Evolutionary conservation across 2,329 filamentous ascomycete species (phyloP).

Genomic region (Orbilia oligospora): DNA sequence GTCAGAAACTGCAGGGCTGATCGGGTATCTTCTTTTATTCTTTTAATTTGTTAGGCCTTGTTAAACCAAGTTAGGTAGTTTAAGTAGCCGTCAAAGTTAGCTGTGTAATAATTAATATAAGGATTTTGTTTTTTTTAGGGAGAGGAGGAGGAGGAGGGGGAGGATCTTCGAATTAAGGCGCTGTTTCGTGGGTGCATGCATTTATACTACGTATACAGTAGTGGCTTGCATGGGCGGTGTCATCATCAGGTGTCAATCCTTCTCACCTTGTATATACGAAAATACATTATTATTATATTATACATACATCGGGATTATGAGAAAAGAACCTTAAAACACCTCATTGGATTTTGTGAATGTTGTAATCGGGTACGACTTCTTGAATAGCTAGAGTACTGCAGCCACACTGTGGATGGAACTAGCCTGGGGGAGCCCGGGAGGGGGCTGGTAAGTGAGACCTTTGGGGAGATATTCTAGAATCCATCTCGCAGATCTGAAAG

Average conservation of each 20-base stretch:
- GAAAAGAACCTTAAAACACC: conserved; percentile 13
- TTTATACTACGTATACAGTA: no score
- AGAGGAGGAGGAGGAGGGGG: no score
- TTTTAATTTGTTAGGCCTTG: no score
- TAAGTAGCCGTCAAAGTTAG: conserved; percentile 10
- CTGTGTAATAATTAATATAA: neutral
- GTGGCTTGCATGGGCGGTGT: conserved; percentile 26
- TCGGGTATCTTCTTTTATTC: conserved; percentile 3
- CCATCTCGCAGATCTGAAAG: neutral
- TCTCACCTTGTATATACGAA: no score
- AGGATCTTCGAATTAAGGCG: no score
- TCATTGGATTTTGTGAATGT: no score
- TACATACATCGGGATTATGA: neutral
- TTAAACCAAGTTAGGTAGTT: neutral
- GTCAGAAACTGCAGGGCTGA: conserved; percentile 29
- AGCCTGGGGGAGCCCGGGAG: no score
- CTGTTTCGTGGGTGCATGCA: conserved; percentile 3
- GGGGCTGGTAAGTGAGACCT: no score
- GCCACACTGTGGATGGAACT: no score
- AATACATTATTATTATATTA: neutral
- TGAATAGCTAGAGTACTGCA: neutral
- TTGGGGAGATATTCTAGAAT: no score
- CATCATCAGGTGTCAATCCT: conserved; percentile 25
- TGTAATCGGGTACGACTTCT: conserved; percentile 13
- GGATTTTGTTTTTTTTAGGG: no score